phyloP scores from a whole-genome alignment of 495 filamentous ascomycete species.

The Penicillium steckii region DNA sequence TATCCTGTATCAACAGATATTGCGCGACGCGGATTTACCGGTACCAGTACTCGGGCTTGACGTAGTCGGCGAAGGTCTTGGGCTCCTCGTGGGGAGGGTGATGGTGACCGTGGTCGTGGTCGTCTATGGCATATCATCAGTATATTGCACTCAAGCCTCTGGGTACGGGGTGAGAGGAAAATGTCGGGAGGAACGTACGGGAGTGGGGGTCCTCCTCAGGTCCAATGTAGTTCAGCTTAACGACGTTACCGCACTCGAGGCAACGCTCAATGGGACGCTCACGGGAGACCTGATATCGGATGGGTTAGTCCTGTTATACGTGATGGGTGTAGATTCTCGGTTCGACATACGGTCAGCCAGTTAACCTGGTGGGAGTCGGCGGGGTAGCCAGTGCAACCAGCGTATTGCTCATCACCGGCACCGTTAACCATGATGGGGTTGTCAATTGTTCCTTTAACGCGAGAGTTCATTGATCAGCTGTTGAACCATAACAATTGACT shows the following conservation, averaged over 20 bases:
- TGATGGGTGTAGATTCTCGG: not conserved
- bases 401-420: slow-evolving; percentile 93
- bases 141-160: not conserved
- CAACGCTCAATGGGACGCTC: slow-evolving; percentile 91
- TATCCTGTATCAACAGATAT: slow-evolving; percentile 13
- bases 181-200: slow-evolving; percentile 31
- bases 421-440: slow-evolving; percentile 88
- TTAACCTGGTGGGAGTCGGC: slow-evolving; percentile 85
- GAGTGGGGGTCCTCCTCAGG: slow-evolving; percentile 66
- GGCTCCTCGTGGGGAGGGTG: slow-evolving; percentile 69
- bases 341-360: slow-evolving; percentile 80
- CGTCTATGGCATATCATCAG: slow-evolving; percentile 24
- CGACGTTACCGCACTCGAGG: slow-evolving; percentile 90
- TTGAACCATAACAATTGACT: not conserved
- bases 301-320: not conserved
- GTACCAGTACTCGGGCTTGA: slow-evolving; percentile 90
- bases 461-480: slow-evolving; percentile 6
- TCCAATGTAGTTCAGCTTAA: slow-evolving; percentile 96
- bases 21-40: slow-evolving; percentile 37
- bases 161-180: not conserved
- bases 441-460: slow-evolving; percentile 70
- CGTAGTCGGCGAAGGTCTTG: slow-evolving; percentile 90
- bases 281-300: slow-evolving; percentile 64
- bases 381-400: slow-evolving; percentile 92
- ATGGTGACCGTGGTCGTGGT: slow-evolving; percentile 51